Evolutionary conservation across 768 basidiomycete genomes (phyloP), one percentile per base, ranked within the genome.

Genomic region (Trametes gibbosa): DNA sequence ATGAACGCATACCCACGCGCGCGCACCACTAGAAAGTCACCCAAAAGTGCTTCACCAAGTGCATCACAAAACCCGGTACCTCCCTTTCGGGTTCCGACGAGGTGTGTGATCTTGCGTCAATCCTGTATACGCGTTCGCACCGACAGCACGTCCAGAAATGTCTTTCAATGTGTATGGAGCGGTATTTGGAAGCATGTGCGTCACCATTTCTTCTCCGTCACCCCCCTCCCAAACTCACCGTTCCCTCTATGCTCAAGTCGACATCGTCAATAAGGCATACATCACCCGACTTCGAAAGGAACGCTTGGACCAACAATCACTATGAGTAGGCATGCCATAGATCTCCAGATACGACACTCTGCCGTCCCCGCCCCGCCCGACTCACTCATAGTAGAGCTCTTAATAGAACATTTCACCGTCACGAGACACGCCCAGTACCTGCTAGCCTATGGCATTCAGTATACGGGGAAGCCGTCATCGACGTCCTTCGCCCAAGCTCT

Each of bases 141-240:
- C 37, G 19, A 40, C 29, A 5, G 37, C 35, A 2, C 32, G 3
- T 17, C 2, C 58, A 93, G 92, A 85, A 84, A 25, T 94, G 92
- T 66, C 75, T 93, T 42, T 75, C 82, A 6, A 78, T 84, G 57
- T 94, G 92, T 69, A 76, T 92, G 66, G 89, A 92, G 53, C 83
- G 90, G 43, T 94, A 92, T 69, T 77, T 94, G 77, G 89, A 93
- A 73, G 89, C 89, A 35, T 92, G 91, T 92, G 66, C 76, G 89
- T 82, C 4, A n/a, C 10, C 17, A n/a, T 43, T 45, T 17, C 0
- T 24, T 34, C 19, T 51, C 29, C 43, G 16, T 56, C 25, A 34
- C 16, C 10, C 16, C 10, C 32, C 25, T 24, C 51, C 37, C 24
- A 19, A 25, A 34, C 17, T 19, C 17, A 61, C 35, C 50, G 29